Base-by-base conservation (phyloP, 2,329 filamentous ascomycete species). In the Colletotrichum somersetense region DNA sequence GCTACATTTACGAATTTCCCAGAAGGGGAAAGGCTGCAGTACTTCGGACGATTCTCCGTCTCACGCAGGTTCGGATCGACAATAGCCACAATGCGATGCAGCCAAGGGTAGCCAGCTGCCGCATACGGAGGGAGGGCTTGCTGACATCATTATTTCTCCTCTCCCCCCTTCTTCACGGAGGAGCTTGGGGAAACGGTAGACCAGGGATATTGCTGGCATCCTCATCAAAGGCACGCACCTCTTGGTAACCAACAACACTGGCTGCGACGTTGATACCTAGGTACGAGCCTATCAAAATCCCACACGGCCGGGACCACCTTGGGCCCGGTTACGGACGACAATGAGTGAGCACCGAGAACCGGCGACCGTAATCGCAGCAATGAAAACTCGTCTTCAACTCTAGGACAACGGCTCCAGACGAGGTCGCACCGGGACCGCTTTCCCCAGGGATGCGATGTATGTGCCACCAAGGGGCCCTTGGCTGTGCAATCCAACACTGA, bases 1-100 rank as follows among this genome's bases (percentile, higher is more conserved):
- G 70, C 55, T 46, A 56, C 55, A 56, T 57, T 50, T 72, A 72
- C 70, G 70, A 72, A 42, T 65, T 70, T 14, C 66, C 70, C 3
- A 11, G 50, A 40, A 30, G n/a, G 61, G 61, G 61, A 65, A 57
- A 61, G 20, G 23, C 52, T 61, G n/a, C 62, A 16, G 20, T 18
- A 70, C 40, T 38, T 56, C 42, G 55, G 70, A 44, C 38, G 55
- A 50, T 42, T 33, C 42, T 23, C 16, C 40, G 48, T 33, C 8
- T 61, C 46, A 53, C 38, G 16, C 40, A 59, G 46, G 33, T 8
- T 40, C 44, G 23, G 50, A 50, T 62, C 66, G 53, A 64, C n/a
- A 48, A 42, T 30, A 42, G 38, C 46, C 26, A 59, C 40, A 38
- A 40, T 53, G 52, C 50, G n/a, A 59, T 35, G 42, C 35, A 56